Evolutionary conservation across 1,284 basidiomycete species (phyloP), one percentile per base, ranked within the genome.

Genomic region (Cutaneotrichosporon cutaneum): DNA sequence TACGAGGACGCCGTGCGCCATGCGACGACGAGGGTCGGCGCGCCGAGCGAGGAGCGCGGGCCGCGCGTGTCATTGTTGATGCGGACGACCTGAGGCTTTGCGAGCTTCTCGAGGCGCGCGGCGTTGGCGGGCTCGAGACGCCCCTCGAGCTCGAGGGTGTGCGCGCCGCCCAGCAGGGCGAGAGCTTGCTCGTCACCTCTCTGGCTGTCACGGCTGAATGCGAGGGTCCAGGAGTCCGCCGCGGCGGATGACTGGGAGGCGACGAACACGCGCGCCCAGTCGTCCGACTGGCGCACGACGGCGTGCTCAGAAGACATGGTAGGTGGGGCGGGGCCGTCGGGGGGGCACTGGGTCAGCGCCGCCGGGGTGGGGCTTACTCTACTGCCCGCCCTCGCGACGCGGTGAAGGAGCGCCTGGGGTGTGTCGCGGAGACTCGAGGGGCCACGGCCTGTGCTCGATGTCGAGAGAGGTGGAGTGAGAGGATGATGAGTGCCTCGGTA

Each of bases 271-370:
- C 48, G 26, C 13, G 13, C 27, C 48, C 48, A 51, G 48, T 32
- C 48, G 3, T 27, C 48, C 7, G 48, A 51, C 48, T 51, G 48
- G 48, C 27, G 48, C 26, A 51, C 48, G 48, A 51, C 26, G 27
- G 32, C 27, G 18, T 51, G 26, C 35, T 39, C 53, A 8, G 39
- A 39, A 13, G 10, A n/a, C 39, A 42, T 42, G 18, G 39, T 42
- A 18, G 39, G 35, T 13, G 4, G 5, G 35, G 35, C 6, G 39
- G 39, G 18, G 39, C 39, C 7, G 39, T 18, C 18, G 16, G 39
- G 9, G 18, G 39, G 18, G 13, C 35, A 36, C 35, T 36, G 39
- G 39, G 39, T 42, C 39, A 42, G 39, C 16, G 35, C 10, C 14
- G 35, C 11, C 6, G 35, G 11, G 6, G 16, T 11, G 10, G 5